Evolutionary conservation across 2,329 filamentous ascomycete species (phyloP).

Genomic region (Arthrobotrys sinensis): DNA sequence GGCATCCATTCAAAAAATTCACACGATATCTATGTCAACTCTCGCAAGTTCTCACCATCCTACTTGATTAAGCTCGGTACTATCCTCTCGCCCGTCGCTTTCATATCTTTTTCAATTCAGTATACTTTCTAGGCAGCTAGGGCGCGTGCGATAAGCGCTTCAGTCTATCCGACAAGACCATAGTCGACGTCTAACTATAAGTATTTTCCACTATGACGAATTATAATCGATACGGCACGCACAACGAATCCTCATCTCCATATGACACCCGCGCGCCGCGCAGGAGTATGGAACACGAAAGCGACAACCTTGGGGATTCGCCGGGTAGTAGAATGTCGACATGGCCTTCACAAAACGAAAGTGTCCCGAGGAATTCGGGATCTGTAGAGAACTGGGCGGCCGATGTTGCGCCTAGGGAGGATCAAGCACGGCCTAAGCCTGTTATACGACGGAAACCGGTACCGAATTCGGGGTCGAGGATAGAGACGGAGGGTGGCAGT

Average conservation of each 20-base stretch:
- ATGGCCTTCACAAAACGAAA: constrained; percentile 38
- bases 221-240: neutral
- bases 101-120: too few species aligned
- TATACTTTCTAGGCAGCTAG: too few species aligned
- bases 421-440: neutral
- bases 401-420: neutral
- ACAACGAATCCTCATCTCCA: neutral
- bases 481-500: constrained; percentile 15
- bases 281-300: neutral
- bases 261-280: neutral
- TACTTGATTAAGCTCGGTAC: too few species aligned
- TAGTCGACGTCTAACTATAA: too few species aligned
- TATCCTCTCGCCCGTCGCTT: too few species aligned
- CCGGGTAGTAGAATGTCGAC: neutral
- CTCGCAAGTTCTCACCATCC: too few species aligned
- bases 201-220: neutral
- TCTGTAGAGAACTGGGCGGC: constrained; percentile 39
- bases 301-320: neutral
- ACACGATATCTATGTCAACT: too few species aligned
- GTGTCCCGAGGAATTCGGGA: neutral
- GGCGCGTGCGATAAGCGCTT: too few species aligned
- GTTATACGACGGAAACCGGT: constrained; percentile 33
- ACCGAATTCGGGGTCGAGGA: neutral
- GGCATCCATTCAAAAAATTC: too few species aligned
- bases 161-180: too few species aligned